Evolutionary conservation across 2,329 filamentous ascomycete species (phyloP), one percentile per base, ranked within the genome.

Genomic region (Alternaria triticimaculans): DNA sequence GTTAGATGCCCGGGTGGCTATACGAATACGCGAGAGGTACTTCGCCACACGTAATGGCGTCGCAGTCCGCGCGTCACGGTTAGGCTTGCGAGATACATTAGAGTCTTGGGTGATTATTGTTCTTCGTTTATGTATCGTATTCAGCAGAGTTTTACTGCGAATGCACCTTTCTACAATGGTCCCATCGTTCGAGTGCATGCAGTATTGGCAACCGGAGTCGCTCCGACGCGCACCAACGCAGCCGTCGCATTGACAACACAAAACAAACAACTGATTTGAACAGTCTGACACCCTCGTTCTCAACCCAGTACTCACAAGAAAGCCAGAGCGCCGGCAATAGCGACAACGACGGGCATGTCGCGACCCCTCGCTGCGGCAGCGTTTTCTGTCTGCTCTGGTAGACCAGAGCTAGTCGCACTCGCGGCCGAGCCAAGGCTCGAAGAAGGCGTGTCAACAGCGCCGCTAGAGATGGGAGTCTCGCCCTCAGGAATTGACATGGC

Each of bases 271-370:
- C 14, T 15, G 44, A 15, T 6, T 4, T 21, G 18, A 21, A 54
- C 33, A 26, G 45, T 6, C 25, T 10, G 5, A 25, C 28, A 18
- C 23, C 33, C 12, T 55, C 25, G 9, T 4, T 23, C 11, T 28
- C 26, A 37, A 26, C 15, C 14, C 26, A 5, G 14, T 30, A 30
- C 37, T 57, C 58, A 78, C 18, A 76, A 53, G 45, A 78, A 60
- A 45, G 71, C 68, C 60, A 76, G 72, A 14, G 69, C 70, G 60
- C 73, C 73, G 25, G 66, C 71, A 26, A 74, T 33, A 2, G 69
- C 72, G 41, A 73, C 56, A 25, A 66, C 37, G 12, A 69, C 60
- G 2, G 68, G 26, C n/a, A 56, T 48, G 18, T 56, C 65, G 20
- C 69, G 60, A 25, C 58, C 62, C 50, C 66, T 62, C 11, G 68